Evolutionary conservation across 208 protist genomes (phyloP).

Genomic region (Leishmania aethiopica): DNA sequence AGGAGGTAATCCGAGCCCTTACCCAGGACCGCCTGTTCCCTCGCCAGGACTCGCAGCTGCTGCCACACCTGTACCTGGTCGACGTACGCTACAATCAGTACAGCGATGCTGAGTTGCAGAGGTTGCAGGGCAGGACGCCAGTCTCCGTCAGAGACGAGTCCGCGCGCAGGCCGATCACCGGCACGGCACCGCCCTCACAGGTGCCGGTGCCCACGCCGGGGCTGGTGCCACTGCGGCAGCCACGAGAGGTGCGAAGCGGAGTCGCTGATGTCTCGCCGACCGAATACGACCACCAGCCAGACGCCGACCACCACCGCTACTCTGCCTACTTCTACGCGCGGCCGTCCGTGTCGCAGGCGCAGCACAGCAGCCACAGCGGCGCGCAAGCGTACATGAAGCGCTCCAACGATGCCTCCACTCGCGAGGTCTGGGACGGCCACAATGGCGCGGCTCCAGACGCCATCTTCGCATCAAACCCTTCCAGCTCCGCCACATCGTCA

Average conservation of each 20-base stretch:
- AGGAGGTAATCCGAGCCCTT: conserved; percentile 13
- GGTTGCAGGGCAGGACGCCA: neutral
- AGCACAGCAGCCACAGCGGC: neutral
- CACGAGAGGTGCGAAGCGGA: neutral
- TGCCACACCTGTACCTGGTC: conserved; percentile 33
- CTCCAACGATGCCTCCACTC: neutral
- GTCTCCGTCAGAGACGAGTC: neutral
- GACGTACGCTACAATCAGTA: conserved; percentile 36
- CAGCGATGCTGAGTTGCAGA: conserved; percentile 21
- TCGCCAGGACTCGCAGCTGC: conserved; percentile 15
- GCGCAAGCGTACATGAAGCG: neutral
- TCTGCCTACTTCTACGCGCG: neutral
- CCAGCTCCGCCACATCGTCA: neutral
- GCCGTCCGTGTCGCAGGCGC: neutral
- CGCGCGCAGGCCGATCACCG: neutral
- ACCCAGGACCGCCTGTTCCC: conserved; percentile 5
- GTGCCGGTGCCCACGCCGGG: neutral
- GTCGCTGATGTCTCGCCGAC: conserved; percentile 2
- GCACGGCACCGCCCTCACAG: neutral
- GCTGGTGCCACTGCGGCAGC: neutral
- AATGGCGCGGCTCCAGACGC: neutral
- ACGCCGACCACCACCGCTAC: neutral
- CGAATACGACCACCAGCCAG: neutral
- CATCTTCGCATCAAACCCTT: neutral
- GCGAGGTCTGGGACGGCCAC: neutral